Base-by-base conservation (phyloP, 345 rosid genomes). In the Streptanthus diversifolius region DNA sequence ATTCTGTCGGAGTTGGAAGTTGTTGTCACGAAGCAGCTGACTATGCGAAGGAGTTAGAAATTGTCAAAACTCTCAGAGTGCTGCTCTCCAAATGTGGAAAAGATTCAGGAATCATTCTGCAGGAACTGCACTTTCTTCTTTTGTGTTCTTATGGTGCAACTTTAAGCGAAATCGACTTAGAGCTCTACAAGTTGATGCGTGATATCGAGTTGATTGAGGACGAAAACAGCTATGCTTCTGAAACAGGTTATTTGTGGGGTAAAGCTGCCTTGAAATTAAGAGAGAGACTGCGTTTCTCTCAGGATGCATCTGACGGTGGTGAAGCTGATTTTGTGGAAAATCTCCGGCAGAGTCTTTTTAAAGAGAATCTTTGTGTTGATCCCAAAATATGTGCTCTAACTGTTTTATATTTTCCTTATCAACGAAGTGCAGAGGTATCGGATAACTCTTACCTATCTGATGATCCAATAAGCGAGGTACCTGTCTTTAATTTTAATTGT, bases 111-210 rank as follows among this genome's bases (percentile, higher is more conserved):
- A 70, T 95, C 70, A 84, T 90, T 85, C 83, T 83, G 41, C 85
- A 72, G 82, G 93, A 87, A 72, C 79, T 95, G 55, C 81, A 80
- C 60, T 72, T 76, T 9, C 82, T 91, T 80, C 91, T 95, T 75
- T 78, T 88, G 79, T 85, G 90, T 82, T 88, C 96, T 63, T 95
- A 95, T 83, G 90, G 91, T 77, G 99, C 95, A 56, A 91, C 96
- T 14, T 80, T 88, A 5, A 36, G 87, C 77, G 86, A 88, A 63
- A 77, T 80, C 72, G 97, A 95, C 83, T 32, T 83, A 81, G 95
- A 88, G 88, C 79, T 95, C 60, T 84, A 81, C 79, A 75, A 63
- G 76, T 47, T 91, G 72, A 76, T 90, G 87, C 82, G 55, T 76
- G 89, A 81, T 77, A 85, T 91, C 57, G 88, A 87, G 80, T 71